Base-by-base conservation (phyloP, 176 grass and related monocot species). In the Olyra latifolia region DNA sequence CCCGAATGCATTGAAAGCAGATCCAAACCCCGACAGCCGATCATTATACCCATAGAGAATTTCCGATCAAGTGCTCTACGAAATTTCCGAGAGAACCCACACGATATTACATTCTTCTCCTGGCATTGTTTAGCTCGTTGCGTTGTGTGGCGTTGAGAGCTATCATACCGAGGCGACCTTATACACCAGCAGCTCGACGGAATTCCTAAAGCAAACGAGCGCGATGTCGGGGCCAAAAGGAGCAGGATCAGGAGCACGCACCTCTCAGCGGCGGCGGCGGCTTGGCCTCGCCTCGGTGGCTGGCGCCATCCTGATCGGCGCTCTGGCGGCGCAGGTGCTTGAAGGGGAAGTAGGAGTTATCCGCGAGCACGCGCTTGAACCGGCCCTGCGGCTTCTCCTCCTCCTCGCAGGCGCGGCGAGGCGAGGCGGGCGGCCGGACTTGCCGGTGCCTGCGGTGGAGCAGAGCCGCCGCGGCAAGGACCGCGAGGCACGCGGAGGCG, bases 271-370 rank as follows among this genome's bases (percentile, higher is more conserved):
- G 53, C 77, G 66, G 32, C 32, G 32, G 32, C 32, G 32, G 23
- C 69, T 25, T 24, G 56, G 14, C 45, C 35, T 85, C 73, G 44
- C 72, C 22, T 50, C 23, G 32, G 22, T 54, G 35, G 64, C 76
- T 74, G 41, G 69, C 70, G 14, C 81, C 87, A 76, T 10, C 80
- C 42, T 9, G 44, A 20, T 69, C 47, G 10, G 63, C 64, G 38
- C 42, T 66, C 55, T 83, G 80, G 54, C 58, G 81, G 27, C 81
- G 93, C 62, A 94, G 87, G 86, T 94, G 95, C 80, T 91, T 94
- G 88, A 98, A 93, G 4, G 62, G 70, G 14, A 88, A 87, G 69
- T 92, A 98, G 44, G 95, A 92, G 74, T 98, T 98, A 13, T 94
- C 88, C 24, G 90, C 92, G 41, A 94, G 75, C 41, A 93, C 85